Evolutionary conservation across 2,329 filamentous ascomycete species (phyloP).

Genomic region (Penicillium sp.): DNA sequence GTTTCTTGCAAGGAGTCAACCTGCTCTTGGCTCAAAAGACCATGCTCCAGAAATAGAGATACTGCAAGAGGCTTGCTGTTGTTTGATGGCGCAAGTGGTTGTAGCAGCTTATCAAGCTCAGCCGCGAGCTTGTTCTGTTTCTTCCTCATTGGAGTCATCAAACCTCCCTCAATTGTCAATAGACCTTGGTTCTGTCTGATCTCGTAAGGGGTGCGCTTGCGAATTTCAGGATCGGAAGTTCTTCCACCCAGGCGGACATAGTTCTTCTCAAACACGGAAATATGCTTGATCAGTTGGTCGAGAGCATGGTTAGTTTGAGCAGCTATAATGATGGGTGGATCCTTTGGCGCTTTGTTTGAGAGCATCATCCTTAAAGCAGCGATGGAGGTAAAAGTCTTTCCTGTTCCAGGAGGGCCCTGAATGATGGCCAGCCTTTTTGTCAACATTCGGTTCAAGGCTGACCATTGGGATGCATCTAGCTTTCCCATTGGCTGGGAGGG

Average conservation of each 20-base stretch:
- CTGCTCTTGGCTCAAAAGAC: conserved; percentile 63
- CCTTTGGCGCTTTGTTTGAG: conserved; percentile 52
- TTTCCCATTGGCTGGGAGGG: conserved; percentile 43
- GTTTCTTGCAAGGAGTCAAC: conserved; percentile 57
- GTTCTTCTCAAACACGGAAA: conserved; percentile 59
- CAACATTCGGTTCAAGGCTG: conserved; percentile 67
- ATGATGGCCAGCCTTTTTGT: conserved; percentile 70
- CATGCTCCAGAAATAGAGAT: conserved; percentile 52
- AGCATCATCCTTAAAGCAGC: conserved; percentile 66
- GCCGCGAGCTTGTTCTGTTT: conserved; percentile 46
- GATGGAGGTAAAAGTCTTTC: conserved; percentile 80
- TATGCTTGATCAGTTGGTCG: conserved; percentile 71
- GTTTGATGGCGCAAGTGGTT: conserved; percentile 39
- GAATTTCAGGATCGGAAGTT: conserved; percentile 64
- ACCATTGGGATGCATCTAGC: conserved; percentile 69
- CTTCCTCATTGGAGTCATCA: conserved; percentile 38
- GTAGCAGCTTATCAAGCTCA: conserved; percentile 42
- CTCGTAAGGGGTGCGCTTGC: conserved; percentile 64
- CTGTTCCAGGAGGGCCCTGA: conserved; percentile 77
- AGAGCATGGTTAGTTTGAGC: conserved; percentile 90
- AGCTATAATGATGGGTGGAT: conserved; percentile 71
- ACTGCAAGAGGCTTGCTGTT: conserved; percentile 51
- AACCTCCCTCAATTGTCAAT: conserved; percentile 40
- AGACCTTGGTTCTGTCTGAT: conserved; percentile 46
- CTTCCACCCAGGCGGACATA: conserved; percentile 68